These are phyloP conservation scores for Aureobasidium lini DNA, from an alignment of 2,329 filamentous ascomycete species.

Conservation along the genomic window DNA sequence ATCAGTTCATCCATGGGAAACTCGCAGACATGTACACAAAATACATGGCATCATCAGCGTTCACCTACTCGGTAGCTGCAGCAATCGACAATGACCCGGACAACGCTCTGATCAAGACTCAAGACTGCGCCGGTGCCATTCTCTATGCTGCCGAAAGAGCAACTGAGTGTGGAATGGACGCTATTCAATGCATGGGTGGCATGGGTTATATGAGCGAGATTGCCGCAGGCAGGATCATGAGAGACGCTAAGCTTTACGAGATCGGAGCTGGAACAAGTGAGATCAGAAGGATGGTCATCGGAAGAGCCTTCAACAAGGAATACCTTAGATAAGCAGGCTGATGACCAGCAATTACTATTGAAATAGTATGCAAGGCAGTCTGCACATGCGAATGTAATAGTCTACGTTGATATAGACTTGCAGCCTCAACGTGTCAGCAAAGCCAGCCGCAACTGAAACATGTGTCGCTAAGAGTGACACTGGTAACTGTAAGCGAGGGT, in stretches of 20 bases:
- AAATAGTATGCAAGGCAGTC: too few species aligned
- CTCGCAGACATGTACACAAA: constrained; percentile 98
- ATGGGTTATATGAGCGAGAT: constrained; percentile 79
- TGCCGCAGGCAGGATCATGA: constrained; percentile 73
- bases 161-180: constrained; percentile 78
- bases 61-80: constrained; percentile 77
- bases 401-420: too few species aligned
- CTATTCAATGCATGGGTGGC: constrained; percentile 80
- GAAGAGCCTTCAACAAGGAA: constrained; percentile 83
- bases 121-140: constrained; percentile 92
- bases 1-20: constrained; percentile 88
- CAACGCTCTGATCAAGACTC: constrained; percentile 56
- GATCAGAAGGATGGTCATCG: constrained; percentile 89
- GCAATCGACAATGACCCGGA: constrained; percentile 60
- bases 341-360: neutral
- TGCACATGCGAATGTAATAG: too few species aligned
- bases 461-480: too few species aligned
- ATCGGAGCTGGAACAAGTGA: constrained; percentile 96
- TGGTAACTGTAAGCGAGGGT: neutral
- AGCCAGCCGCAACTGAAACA: too few species aligned
- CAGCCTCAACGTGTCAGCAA: too few species aligned
- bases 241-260: constrained; percentile 80
- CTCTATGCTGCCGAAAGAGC: constrained; percentile 87
- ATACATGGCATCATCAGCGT: constrained; percentile 72
- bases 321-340: constrained; percentile 29